Evolutionary conservation across 2,329 filamentous ascomycete genomes (phyloP).

Genomic region (Pseudopithomyces maydicus): DNA sequence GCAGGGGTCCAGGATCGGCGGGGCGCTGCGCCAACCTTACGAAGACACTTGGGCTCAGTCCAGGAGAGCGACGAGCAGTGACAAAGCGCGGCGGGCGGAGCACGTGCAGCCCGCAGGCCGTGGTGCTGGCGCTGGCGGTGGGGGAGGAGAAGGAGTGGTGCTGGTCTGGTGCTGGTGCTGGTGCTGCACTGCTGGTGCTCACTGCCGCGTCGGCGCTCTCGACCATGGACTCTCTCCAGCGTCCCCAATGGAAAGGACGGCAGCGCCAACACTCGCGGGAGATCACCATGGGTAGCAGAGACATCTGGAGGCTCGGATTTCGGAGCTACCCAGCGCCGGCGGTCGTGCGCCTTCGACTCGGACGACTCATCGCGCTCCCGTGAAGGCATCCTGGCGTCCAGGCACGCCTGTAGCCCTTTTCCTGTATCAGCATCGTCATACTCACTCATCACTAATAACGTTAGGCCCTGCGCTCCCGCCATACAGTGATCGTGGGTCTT

Average conservation of each 20-base stretch:
- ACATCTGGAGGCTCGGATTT: conserved; percentile 17
- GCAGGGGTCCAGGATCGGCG: conserved; percentile 37
- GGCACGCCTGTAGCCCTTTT: conserved; percentile 3
- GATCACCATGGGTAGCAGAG: conserved; percentile 11
- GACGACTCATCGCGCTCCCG: conserved; percentile 13
- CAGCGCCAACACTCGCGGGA: conserved; percentile 12
- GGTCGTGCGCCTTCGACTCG: conserved; percentile 13
- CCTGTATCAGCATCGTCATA: conserved; percentile 23
- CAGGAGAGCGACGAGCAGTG: conserved; percentile 25
- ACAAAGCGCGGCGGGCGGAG: conserved; percentile 37
- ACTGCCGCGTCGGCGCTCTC: too few species aligned
- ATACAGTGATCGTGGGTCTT: conserved; percentile 14
- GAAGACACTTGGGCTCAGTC: conserved; percentile 38
- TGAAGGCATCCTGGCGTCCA: conserved; percentile 1
- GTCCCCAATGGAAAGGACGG: conserved; percentile 1
- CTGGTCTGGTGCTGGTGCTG: conserved; percentile 14
- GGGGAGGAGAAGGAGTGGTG: conserved; percentile 23
- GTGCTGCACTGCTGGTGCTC: too few species aligned
- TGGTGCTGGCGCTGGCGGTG: too few species aligned
- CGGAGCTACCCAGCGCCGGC: conserved; percentile 21
- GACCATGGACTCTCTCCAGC: too few species aligned
- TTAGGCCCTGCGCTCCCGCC: conserved; percentile 16
- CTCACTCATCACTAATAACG: conserved; percentile 27
- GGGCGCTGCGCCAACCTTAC: conserved; percentile 42
- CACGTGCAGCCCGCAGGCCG: conserved; percentile 9